A percentile compares a stretch with the other conserved stretches of the same genome.
These are phyloP conservation scores for Aspergillus avenaceus DNA, from an alignment of 495 filamentous ascomycete genomes.

Conservation along the genomic window DNA sequence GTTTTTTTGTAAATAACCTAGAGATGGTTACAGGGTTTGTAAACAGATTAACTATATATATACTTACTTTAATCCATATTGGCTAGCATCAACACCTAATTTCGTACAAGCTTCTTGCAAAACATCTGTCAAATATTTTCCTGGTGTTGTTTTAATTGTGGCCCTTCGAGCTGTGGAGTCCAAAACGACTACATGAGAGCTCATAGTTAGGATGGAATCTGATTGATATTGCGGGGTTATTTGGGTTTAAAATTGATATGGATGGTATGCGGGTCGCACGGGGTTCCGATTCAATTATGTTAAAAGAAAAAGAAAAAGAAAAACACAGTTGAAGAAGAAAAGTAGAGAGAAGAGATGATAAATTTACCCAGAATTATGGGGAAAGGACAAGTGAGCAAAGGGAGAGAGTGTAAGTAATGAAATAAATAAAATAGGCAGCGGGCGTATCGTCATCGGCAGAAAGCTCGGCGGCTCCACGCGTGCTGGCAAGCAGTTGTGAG, in stretches of 20 bases:
- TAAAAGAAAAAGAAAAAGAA: not conserved
- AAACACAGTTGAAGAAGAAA: conserved; percentile 1
- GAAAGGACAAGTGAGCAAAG: too few relatives aligned
- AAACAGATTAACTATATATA: too few relatives aligned
- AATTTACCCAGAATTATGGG: too few relatives aligned
- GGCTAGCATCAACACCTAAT: conserved; percentile 64
- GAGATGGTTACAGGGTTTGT: too few relatives aligned
- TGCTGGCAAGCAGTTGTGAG: conserved; percentile 18
- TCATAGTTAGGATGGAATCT: conserved; percentile 51
- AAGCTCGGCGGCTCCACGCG: conserved; percentile 20
- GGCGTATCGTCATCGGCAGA: conserved; percentile 43
- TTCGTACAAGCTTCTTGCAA: conserved; percentile 82
- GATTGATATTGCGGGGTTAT: conserved; percentile 22
- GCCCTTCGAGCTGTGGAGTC: conserved; percentile 67
- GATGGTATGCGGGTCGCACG: too few relatives aligned
- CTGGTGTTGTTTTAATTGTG: conserved; percentile 78
- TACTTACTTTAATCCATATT: conserved; percentile 75
- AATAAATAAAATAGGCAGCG: conserved; percentile 29
- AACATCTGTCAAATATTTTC: conserved; percentile 75
- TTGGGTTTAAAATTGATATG: not conserved
- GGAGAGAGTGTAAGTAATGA: not conserved
- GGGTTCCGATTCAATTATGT: not conserved
- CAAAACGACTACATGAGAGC: conserved; percentile 84
- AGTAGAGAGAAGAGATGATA: conserved; percentile 1
- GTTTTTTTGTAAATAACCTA: too few relatives aligned